Evolutionary conservation across 169 alveolate species (phyloP), one percentile per base, ranked within the genome.

Genomic region (Plasmodium vivax): DNA sequence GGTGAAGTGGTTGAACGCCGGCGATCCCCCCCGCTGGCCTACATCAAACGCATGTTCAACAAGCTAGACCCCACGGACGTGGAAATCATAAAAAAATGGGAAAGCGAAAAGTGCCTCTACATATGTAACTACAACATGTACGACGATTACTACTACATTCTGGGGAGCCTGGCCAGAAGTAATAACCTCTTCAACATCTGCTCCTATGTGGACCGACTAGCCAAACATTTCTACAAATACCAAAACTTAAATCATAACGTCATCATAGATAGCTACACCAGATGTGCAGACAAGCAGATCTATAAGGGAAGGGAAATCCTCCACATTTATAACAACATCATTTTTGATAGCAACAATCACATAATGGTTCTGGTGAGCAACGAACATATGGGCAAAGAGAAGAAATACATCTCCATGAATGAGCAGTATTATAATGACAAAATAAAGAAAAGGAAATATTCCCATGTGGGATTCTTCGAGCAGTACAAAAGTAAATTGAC

Each of bases 351-450:
- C n/a, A 87, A 71, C 27, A 87, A 77, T 34, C 38, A 87, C 32
- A 87, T 87, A 3, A 87, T 77, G 82, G 93, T 87, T 1, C 45
- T 87, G 14, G 93, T 87, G 8, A 87, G 87, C 41, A 74, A 54
- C 54, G 87, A 77, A 34, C 56, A 75, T 77, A 56, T 87, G 27
- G 75, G 77, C 2, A 54, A 27, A 16, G 93, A 77, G 16, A 75
- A 79, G 7, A 87, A 87, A 71, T 87, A 87, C 27, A 87, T 87
- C 10, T 87, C 93, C 16, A 87, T 87, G 93, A 87, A 87, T 56
- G 93, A 87, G 47, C 93, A 87, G n/a, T 87, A 71, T 45, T 87
- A 87, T 87, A 87, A 87, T 75, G 93, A 87, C 82, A 56, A 87
- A 54, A 87, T 87, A 30, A 87, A 56, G 32, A 87, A 87, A 23